Base-by-base conservation (phyloP, 2,329 filamentous ascomycete species). In the Paecilomyces sp. region DNA sequence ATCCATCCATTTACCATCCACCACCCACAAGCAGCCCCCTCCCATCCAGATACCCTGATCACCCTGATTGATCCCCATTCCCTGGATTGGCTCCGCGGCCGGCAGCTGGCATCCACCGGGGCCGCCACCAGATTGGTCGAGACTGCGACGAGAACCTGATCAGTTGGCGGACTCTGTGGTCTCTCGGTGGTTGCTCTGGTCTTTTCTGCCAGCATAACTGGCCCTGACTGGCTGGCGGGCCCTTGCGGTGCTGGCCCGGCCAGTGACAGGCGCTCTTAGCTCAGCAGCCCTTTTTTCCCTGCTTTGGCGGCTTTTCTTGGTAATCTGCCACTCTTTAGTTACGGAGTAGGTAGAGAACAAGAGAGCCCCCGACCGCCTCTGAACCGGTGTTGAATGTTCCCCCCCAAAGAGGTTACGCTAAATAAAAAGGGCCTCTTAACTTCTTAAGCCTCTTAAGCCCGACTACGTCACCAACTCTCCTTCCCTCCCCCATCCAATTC, bases 381-480 rank as follows among this genome's bases (percentile, higher is more conserved):
- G 65, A 62, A 57, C 60, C 25, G 1, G 25, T 28, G 3, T 6
- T 28, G 25, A 3, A 3, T 28, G 50, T 58, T 60, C 67, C 70
- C 70, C 70, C 70, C 41, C 41, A 15, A 41, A 41, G 22, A 22
- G 22, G 22, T 22, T 22, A 22, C 22, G 22, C 22, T 22, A 41
- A 41, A 15, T 15, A 72, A 73, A 72, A 33, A 33, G 11, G 31
- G 31, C 31, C 31, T 33, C 31, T 33, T 12, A 33, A 67, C 65
- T 28, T 18, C 41, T 47, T 47, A 47, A 68, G 65, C 63, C 61
- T 63, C 60, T 61, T 58, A 62, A 69, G 67, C 67, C 68, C 70
- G 69, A 71, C 73, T 74, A 74, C 72, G 73, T 74, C 73, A 74
- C 72, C 28, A 54, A 52, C 56, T 31, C 30, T 54, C 53, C 28